Evolutionary conservation across 179 eudicot species (phyloP).

Genomic region (Patellifolia procumbens): DNA sequence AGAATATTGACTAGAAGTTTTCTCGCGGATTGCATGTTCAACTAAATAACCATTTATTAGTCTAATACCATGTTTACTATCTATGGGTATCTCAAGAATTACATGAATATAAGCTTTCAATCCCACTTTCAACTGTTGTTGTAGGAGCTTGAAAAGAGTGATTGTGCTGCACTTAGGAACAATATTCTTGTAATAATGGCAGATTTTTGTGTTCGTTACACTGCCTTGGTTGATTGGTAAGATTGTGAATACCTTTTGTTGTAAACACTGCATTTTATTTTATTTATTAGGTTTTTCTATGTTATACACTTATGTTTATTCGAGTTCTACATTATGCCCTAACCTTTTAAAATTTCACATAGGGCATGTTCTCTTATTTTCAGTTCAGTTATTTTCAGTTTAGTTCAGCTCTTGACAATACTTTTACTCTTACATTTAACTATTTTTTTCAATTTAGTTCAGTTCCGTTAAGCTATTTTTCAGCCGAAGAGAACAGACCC

Average conservation of each 20-base stretch:
- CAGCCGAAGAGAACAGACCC: too few species aligned
- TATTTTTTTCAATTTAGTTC: too few species aligned
- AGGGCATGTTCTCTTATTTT: too few species aligned
- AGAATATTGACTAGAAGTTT: not conserved
- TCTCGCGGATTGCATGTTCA: not conserved
- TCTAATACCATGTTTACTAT: not conserved
- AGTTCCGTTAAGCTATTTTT: too few species aligned
- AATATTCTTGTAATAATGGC: constrained; percentile 88
- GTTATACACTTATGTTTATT: too few species aligned
- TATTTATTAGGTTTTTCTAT: too few species aligned
- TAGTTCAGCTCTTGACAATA: too few species aligned
- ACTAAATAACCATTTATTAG: not conserved
- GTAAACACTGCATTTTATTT: not conserved
- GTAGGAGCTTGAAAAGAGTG: constrained; percentile 96
- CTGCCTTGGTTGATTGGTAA: constrained; percentile 96
- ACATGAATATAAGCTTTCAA: not conserved
- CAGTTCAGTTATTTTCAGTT: too few species aligned
- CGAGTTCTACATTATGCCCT: too few species aligned
- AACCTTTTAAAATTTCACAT: too few species aligned
- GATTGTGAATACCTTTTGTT: constrained; percentile 9
- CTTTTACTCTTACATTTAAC: too few species aligned
- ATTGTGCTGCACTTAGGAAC: constrained; percentile 82
- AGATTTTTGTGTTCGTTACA: constrained; percentile 93
- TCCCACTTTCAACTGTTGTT: constrained; percentile 27
- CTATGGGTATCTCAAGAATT: not conserved